Evolutionary conservation across 1,139 yeast species (phyloP), one percentile per base, ranked within the genome.

Genomic region (Magnusiomyces fungicola): DNA sequence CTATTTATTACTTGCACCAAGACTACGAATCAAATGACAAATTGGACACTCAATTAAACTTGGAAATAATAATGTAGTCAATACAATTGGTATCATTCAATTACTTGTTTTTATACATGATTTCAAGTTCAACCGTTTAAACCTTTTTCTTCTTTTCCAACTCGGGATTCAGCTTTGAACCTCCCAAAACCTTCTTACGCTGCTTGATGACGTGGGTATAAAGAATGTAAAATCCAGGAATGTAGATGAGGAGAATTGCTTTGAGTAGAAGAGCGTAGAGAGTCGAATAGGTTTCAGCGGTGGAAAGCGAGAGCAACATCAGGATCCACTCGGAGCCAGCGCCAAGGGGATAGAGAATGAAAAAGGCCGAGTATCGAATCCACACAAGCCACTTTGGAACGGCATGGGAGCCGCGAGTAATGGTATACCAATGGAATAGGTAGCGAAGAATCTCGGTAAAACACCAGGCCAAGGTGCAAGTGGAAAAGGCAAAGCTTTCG

Each of bases 181-280:
- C 16, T 18, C 25, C 27, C 12, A 41, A 53, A 12, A 63, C 66
- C 42, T 67, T 57, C 46, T 50, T 49, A 33, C 97, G 81, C 70
- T 92, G 97, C 58, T 76, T 79, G 62, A 92, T 75, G 96, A 92
- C 92, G 65, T 94, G 92, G 18, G 85, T 75, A 70, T 80, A 92
- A 62, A 92, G 74, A 62, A 83, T 78, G 65, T 87, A 89, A 64
- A 90, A 80, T 0, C 97, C 96, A 5, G 97, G 97, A 44, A 83
- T 72, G 64, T 90, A 92, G 19, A 83, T 73, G 39, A 78, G 66
- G 68, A 92, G 73, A 48, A 79, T 72, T 1, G 67, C 73, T 54
- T 78, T 73, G 59, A 89, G 73, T 50, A 77, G 63, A 63, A 75
- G 73, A 45, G 79, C 75, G 66, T 78, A 80, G 67, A 73, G 69